phyloP scores from a whole-genome alignment of 1,284 basidiomycete species.

The Ganoderma multipileum region DNA sequence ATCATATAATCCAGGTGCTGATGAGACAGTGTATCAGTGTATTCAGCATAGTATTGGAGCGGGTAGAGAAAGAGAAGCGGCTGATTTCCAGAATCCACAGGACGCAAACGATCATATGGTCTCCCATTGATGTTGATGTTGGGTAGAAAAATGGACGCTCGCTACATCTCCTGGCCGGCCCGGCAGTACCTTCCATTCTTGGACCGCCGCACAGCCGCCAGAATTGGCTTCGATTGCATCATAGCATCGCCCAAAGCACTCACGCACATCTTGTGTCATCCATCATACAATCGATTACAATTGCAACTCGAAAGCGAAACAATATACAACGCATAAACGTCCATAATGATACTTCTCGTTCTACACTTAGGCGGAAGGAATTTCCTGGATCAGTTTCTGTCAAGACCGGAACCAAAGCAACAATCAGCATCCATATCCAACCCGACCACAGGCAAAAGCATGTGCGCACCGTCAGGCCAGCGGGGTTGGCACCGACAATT shows the following conservation, averaged over 20 bases:
- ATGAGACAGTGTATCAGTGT: too few species aligned
- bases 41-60: too few species aligned
- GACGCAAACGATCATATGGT: too few species aligned
- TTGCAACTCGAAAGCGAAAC: not conserved
- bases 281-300: slow-evolving; percentile 1
- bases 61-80: not conserved
- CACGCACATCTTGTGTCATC: not conserved
- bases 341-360: slow-evolving; percentile 8
- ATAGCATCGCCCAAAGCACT: not conserved
- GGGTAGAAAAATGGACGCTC: not conserved
- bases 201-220: not conserved
- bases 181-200: not conserved
- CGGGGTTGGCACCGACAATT: slow-evolving; percentile 65
- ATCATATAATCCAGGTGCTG: not conserved
- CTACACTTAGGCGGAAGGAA: not conserved
- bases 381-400: not conserved
- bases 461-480: slow-evolving; percentile 41
- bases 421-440: not conserved
- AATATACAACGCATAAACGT: not conserved
- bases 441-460: not conserved
- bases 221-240: not conserved
- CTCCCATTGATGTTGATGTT: not conserved
- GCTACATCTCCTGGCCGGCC: not conserved
- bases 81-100: not conserved
- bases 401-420: not conserved